phyloP scores from a whole-genome alignment of 352 stramenopile species.

The Phytopythium montanum region DNA sequence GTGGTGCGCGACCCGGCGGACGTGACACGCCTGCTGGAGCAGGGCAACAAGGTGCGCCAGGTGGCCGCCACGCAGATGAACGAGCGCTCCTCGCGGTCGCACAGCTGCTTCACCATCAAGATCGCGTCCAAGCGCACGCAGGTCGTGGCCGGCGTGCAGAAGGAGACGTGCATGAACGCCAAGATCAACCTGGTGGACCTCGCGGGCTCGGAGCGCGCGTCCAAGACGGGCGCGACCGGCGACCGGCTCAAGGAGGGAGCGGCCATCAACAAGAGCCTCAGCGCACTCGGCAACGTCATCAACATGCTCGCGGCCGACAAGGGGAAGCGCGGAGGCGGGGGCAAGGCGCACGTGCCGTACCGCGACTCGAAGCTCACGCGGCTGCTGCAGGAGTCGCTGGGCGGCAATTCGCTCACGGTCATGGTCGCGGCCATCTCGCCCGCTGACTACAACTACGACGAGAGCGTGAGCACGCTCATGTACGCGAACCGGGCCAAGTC shows the following conservation, averaged over 20 bases:
- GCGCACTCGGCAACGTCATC: conserved; percentile 91
- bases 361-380: conserved; percentile 90
- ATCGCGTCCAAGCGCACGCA: conserved; percentile 80
- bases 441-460: conserved; percentile 91
- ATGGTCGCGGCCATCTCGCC: conserved; percentile 93
- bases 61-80: conserved; percentile 93
- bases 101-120: conserved; percentile 92
- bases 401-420: conserved; percentile 91
- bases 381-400: conserved; percentile 87
- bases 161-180: conserved; percentile 79
- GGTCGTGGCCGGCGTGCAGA: conserved; percentile 41
- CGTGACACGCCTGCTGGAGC: conserved; percentile 79
- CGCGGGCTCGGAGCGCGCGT: conserved; percentile 83
- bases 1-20: conserved; percentile 79
- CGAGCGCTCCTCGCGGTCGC: conserved; percentile 82
- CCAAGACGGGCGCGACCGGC: conserved; percentile 86
- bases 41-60: conserved; percentile 87
- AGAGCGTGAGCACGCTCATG: conserved; percentile 91
- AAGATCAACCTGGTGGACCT: conserved; percentile 94
- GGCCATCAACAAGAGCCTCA: conserved; percentile 92
- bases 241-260: conserved; percentile 89
- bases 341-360: conserved; percentile 81
- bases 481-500: conserved; percentile 92
- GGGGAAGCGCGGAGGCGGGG: conserved; percentile 23
- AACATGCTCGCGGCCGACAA: conserved; percentile 76